These are phyloP conservation scores for Aspergillus kassunensis DNA, from an alignment of 495 filamentous ascomycete species.

Conservation along the genomic window DNA sequence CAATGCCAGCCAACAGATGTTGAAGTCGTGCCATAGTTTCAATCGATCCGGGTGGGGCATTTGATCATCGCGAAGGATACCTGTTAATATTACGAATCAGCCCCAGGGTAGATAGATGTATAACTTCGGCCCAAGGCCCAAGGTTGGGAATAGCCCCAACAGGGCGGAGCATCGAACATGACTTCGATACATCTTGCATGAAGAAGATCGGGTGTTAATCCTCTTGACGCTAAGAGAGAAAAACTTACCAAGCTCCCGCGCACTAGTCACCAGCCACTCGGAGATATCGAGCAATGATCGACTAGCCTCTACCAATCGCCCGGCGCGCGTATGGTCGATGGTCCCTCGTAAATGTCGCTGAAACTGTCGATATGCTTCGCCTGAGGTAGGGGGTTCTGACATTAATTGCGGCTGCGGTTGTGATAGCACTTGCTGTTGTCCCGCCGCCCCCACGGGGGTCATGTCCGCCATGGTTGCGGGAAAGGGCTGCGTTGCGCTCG, in stretches of 20 bases:
- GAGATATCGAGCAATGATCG: constrained; percentile 72
- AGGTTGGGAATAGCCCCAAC: background rate
- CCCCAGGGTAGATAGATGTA: background rate
- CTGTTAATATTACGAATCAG: too few species aligned
- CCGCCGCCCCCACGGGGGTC: constrained; percentile 35
- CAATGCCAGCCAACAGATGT: constrained; percentile 85
- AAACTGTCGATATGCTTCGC: constrained; percentile 71
- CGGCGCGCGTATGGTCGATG: constrained; percentile 70
- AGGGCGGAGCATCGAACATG: background rate
- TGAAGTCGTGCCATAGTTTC: constrained; percentile 90
- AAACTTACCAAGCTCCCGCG: constrained; percentile 77
- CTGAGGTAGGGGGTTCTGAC: constrained; percentile 35
- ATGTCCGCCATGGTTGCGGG: constrained; percentile 52
- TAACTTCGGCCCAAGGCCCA: too few species aligned
- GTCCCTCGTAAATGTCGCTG: constrained; percentile 67
- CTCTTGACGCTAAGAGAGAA: constrained; percentile 16
- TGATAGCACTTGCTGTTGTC: constrained; percentile 33
- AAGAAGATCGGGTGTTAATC: constrained; percentile 1
- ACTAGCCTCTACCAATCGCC: constrained; percentile 69
- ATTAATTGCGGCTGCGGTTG: constrained; percentile 39
- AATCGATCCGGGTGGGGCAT: constrained; percentile 64
- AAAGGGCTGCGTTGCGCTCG: constrained; percentile 49
- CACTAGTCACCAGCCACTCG: constrained; percentile 79
- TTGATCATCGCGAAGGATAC: constrained; percentile 72
- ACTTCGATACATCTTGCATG: background rate